Conservation (phyloP, 495 filamentous ascomycete species). For the Bacidia rubella region DNA sequence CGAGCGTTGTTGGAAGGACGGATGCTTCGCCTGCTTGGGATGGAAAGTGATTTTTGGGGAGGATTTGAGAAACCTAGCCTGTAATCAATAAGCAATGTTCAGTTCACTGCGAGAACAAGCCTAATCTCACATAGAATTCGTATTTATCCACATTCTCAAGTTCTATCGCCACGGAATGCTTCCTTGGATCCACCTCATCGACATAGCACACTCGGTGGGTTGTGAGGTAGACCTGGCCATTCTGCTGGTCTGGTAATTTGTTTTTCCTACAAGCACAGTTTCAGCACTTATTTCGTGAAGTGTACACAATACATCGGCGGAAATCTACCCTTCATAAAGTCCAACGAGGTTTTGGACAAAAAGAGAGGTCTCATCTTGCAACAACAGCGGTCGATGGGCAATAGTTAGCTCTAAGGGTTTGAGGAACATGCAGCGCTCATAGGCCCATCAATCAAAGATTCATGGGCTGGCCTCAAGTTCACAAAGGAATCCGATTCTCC, state of each 20-base stretch:
- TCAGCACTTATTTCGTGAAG: conserved; percentile 10
- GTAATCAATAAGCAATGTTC: conserved; percentile 9
- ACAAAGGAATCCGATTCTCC: too few relatives aligned
- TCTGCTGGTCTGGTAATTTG: conserved; percentile 87
- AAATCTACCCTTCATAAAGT: conserved; percentile 78
- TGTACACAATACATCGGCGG: too few relatives aligned
- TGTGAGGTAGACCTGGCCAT: conserved; percentile 91
- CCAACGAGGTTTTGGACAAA: conserved; percentile 97
- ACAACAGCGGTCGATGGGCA: conserved; percentile 77
- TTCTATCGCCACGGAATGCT: conserved; percentile 71
- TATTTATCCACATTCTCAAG: conserved; percentile 81
- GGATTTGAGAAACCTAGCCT: conserved; percentile 92
- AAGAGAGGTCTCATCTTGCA: conserved; percentile 79
- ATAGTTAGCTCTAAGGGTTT: conserved; percentile 89
- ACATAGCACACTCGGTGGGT: conserved; percentile 93
- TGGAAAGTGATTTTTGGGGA: conserved; percentile 85
- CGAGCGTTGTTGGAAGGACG: background rate
- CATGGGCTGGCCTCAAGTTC: too few relatives aligned
- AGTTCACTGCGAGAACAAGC: background rate
- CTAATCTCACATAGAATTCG: conserved; percentile 63
- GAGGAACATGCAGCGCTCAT: conserved; percentile 70
- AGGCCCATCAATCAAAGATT: background rate
- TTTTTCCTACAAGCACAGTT: conserved; percentile 62
- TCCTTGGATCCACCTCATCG: conserved; percentile 74
- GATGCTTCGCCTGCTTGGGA: conserved; percentile 53